Evolutionary conservation across 768 basidiomycete species (phyloP).

Genomic region (Tremella fuciformis): DNA sequence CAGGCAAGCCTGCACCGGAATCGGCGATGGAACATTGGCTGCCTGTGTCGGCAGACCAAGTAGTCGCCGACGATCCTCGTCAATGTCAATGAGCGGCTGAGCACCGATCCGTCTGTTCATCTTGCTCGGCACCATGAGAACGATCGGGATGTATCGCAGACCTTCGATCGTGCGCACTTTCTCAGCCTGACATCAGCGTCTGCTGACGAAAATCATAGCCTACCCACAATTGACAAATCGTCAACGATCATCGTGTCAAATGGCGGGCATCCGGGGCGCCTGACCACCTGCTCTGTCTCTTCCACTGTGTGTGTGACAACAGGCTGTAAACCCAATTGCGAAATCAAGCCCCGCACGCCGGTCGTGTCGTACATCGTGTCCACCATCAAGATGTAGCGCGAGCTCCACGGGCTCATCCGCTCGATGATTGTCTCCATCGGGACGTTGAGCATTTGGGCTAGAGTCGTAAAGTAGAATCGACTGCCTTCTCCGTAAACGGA

Average conservation of each 20-base stretch:
- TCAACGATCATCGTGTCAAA: constrained; percentile 96
- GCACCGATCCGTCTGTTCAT: constrained; percentile 55
- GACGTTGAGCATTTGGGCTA: constrained; percentile 40
- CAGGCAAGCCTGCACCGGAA: constrained; percentile 86
- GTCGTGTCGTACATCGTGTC: constrained; percentile 77
- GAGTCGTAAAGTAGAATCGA: constrained; percentile 79
- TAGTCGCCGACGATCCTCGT: constrained; percentile 41
- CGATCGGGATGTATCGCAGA: constrained; percentile 92
- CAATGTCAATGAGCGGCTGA: constrained; percentile 50
- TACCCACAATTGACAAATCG: constrained; percentile 72
- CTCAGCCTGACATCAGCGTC: constrained; percentile 64
- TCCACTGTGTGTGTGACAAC: constrained; percentile 71
- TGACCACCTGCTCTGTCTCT: constrained; percentile 60
- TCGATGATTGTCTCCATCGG: constrained; percentile 43
- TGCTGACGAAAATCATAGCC: background rate
- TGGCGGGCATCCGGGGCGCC: constrained; percentile 69
- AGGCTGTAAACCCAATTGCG: constrained; percentile 73
- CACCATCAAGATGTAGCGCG: constrained; percentile 85
- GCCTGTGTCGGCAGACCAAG: constrained; percentile 43
- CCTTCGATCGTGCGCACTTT: constrained; percentile 87
- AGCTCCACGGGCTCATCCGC: constrained; percentile 64
- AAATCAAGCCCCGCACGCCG: constrained; percentile 71
- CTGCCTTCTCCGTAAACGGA: constrained; percentile 85
- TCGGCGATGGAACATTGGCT: constrained; percentile 49
- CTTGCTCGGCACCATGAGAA: constrained; percentile 73